Evolutionary conservation across 164 flowering plant genomes (phyloP).

Genomic region (Amborella trichopoda): DNA sequence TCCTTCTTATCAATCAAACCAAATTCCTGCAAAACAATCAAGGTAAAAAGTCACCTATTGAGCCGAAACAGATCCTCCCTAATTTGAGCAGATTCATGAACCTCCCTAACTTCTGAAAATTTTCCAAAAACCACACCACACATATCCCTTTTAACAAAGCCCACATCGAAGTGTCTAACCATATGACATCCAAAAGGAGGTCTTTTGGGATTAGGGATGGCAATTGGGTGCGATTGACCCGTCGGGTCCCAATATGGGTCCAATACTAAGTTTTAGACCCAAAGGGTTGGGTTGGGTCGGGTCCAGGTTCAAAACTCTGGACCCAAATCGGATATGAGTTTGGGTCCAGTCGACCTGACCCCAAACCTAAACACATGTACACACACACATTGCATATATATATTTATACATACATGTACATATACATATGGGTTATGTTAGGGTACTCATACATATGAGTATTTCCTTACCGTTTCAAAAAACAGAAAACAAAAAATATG

Average conservation of each 20-base stretch:
- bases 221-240: neutral
- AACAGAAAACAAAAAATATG: neutral
- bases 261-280: neutral
- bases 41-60: neutral
- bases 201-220: neutral
- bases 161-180: neutral
- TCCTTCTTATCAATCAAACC: constrained; percentile 94
- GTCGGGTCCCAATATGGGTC: neutral
- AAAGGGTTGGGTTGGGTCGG: neutral
- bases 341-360: neutral
- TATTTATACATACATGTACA: neutral
- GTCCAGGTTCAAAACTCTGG: too few species aligned
- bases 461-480: neutral
- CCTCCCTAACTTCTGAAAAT: too few species aligned
- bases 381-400: neutral
- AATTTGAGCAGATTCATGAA: too few species aligned
- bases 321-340: neutral
- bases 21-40: constrained; percentile 60
- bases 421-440: neutral
- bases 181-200: neutral
- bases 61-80: too few species aligned
- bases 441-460: neutral
- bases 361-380: neutral
- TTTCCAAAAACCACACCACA: too few species aligned
- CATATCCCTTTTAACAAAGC: neutral